Evolutionary conservation across 2,329 filamentous ascomycete genomes (phyloP), one percentile per base, ranked within the genome.

Genomic region (Arachnomyces sp.): DNA sequence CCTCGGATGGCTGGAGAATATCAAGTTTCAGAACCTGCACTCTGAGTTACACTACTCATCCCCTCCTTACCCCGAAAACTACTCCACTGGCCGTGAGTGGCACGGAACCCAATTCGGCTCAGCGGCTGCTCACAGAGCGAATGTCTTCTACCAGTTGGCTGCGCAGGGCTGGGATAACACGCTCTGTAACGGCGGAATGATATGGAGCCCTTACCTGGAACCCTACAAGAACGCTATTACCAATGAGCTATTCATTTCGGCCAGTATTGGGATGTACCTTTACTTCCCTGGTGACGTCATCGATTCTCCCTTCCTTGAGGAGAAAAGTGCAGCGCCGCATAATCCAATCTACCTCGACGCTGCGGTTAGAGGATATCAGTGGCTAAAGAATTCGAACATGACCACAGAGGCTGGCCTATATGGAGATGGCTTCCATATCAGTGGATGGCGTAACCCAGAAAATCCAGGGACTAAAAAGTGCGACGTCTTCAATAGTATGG

Each of bases 201-300:
- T 79, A 11, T 96, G 90, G 90, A 93, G 84, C 49, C 86, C 86
- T 2, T 76, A 77, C 28, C 66, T 90, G 18, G 63, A 73, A 30
- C 87, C 88, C 0, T 96, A 95, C 68, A 96, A 95, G 58, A 96
- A 96, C 55, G 87, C 90, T 47, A 93, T 96, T 52, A 96, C 90
- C 20, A 95, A 95, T 55, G 79, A 95, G 58, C 74, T 95, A 1
- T 95, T 77, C 64, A 85, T 95, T 44, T 74, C 89, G 0, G 87
- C 86, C 0, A 92, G 84, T 15, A 76, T 90, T 28, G 77, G 74
- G 39, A 95, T 96, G 90, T 95, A 94, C 57, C 73, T 92, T 4
- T 76, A 90, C 56, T 93, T 89, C 49, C 86, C 89, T 0, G 85
- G 87, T 1, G 87, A 94, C 57, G 63, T 72, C 28, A 86, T 89